Evolutionary conservation across 2,329 filamentous ascomycete genomes (phyloP), one percentile per base, ranked within the genome.

Genomic region (Pseudogymnoascus sp.): DNA sequence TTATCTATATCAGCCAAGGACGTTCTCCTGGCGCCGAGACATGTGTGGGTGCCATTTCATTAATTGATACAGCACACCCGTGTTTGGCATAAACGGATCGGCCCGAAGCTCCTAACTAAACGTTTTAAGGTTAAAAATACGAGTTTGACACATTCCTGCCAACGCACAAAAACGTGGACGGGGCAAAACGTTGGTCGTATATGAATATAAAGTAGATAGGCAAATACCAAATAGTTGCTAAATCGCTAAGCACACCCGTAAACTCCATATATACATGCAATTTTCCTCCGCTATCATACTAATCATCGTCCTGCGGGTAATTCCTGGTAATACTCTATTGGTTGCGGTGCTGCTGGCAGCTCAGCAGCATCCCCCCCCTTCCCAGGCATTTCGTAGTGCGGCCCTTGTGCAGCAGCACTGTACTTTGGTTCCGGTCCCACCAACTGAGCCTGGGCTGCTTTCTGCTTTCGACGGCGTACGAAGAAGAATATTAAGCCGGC

Each of bases 261-360:
- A 21, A 53, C 46, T 56, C 50, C 29, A 56, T 56, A 56, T 56
- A 33, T 56, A 56, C 26, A 56, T 33, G 50, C 17, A 56, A 53
- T 53, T 53, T 5, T n/a, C 9, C 26, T 33, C 17, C 15, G 29
- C 13, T 19, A 33, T 33, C 50, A 19, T 19, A 15, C 29, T 10
- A 19, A 56, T 56, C 50, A 56, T n/a, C 50, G 26, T 7, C 11
- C 50, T 10, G 50, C 26, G 33, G 50, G 50, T 10, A 56, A 56
- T 13, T 56, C 50, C n/a, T 56, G 50, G 50, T 56, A 56, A 19
- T 56, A 56, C 23, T 56, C 50, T 33, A 56, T 56, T 33, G 50
- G 50, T 4, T 21, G 50, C 19, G 50, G n/a, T 33, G 50, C 50
- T 2, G 26, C 26, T 2, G 50, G 17, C n/a, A 56, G 29, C 17